A percentile compares a stretch with the other conserved stretches of the same genome.
Evolutionary conservation across 2,329 filamentous ascomycete genomes (phyloP).

Genomic region (Penicillium psychrosexuale): DNA sequence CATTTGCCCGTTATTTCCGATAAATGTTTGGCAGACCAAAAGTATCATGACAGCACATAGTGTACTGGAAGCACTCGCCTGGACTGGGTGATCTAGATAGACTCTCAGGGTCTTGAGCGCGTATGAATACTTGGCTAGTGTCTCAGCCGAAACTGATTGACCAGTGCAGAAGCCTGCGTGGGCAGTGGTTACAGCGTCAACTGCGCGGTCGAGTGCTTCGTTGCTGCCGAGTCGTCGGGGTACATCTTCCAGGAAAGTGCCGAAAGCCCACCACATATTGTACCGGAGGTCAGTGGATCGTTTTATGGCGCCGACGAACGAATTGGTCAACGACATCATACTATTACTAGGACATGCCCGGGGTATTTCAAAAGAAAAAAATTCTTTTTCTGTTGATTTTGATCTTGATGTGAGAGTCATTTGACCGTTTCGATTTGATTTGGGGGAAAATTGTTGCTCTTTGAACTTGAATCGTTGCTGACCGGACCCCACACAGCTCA

Average conservation of each 20-base stretch:
- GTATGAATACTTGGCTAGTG: conserved; percentile 32
- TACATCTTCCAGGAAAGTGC: conserved; percentile 46
- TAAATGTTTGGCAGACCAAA: conserved; percentile 32
- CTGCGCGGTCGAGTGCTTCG: conserved; percentile 45
- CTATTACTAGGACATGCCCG: conserved; percentile 31
- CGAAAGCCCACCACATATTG: conserved; percentile 48
- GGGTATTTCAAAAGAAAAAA: not conserved
- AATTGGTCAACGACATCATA: conserved; percentile 30
- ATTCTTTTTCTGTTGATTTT: not conserved
- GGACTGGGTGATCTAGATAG: conserved; percentile 31
- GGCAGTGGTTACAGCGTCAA: conserved; percentile 30
- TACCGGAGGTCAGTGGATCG: conserved; percentile 46
- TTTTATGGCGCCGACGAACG: conserved; percentile 35
- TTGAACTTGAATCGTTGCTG: conserved; percentile 52
- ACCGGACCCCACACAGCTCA: conserved; percentile 48
- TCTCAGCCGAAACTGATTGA: conserved; percentile 14
- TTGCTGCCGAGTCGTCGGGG: conserved; percentile 48
- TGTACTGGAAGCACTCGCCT: conserved; percentile 34
- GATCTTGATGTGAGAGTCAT: not conserved
- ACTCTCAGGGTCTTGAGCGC: conserved; percentile 29
- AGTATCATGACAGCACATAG: conserved; percentile 40
- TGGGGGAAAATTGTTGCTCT: conserved; percentile 27
- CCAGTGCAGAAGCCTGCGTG: conserved; percentile 28
- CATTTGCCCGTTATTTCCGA: conserved; percentile 14
- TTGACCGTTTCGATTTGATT: not conserved